Percentiles rank a stretch among this genome's conserved stretches.
Evolutionary conservation across 176 grass and related monocot genomes (phyloP).

Genomic region (Alloteropsis semialata): DNA sequence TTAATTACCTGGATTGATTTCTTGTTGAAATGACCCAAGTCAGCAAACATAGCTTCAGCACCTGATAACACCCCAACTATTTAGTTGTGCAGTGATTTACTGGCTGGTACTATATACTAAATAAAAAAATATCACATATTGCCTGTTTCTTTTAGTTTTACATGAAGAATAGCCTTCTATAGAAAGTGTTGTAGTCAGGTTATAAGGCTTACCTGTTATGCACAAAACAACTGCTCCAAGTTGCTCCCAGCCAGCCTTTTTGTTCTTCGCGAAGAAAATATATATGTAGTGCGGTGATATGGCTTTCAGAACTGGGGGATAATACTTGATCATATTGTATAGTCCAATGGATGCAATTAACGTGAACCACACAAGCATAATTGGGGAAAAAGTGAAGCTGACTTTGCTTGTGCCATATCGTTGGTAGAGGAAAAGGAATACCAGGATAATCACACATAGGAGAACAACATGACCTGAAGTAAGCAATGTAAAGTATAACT

Average conservation of each 20-base stretch:
- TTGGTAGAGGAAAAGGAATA: constrained; percentile 64
- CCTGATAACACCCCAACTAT: constrained; percentile 40
- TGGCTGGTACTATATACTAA: neutral
- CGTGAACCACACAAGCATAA: constrained; percentile 70
- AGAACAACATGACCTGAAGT: constrained; percentile 62
- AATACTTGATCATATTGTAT: constrained; percentile 72
- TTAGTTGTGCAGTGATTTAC: neutral
- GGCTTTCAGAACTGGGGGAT: constrained; percentile 64
- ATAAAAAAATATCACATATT: neutral
- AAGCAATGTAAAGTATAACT: neutral
- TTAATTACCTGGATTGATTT: constrained; percentile 61
- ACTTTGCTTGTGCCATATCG: constrained; percentile 72
- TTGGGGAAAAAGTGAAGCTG: constrained; percentile 71
- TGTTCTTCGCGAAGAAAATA: constrained; percentile 55
- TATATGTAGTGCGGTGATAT: constrained; percentile 55
- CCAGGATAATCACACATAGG: constrained; percentile 57
- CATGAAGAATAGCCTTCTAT: neutral
- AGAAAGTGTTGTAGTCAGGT: neutral
- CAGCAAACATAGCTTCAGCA: constrained; percentile 91
- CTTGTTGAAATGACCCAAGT: constrained; percentile 87
- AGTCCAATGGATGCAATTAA: constrained; percentile 48
- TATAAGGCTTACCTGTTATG: constrained; percentile 61
- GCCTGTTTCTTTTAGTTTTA: neutral
- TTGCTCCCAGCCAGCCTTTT: constrained; percentile 58
- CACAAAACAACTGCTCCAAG: constrained; percentile 67